These are phyloP conservation scores for Paramecium pentaurelia DNA, from an alignment of 73 alveolate genomes.

Conservation along the genomic window DNA sequence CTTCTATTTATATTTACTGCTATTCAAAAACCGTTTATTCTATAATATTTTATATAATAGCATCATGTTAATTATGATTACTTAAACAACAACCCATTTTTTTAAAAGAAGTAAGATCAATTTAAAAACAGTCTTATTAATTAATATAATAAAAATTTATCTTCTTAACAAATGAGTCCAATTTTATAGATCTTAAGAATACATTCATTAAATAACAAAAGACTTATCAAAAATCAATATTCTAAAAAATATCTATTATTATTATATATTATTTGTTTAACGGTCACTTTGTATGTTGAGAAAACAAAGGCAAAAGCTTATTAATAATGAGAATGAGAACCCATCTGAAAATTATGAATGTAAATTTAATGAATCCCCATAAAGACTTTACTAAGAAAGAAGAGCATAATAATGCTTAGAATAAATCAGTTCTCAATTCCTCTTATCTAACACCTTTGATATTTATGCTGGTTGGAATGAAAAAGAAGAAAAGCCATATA, in stretches of 20 bases:
- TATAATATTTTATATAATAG: not conserved
- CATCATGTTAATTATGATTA: conserved; percentile 19
- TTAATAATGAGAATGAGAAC: not conserved
- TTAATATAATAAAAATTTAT: not conserved
- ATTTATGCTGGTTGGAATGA: conserved; percentile 34
- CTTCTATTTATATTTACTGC: not conserved
- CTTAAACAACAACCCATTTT: conserved; percentile 10
- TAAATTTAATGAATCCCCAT: conserved; percentile 20
- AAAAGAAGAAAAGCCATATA: not conserved
- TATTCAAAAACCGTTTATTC: conserved; percentile 6
- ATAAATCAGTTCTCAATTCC: not conserved
- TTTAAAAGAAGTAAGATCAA: not conserved
- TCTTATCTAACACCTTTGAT: not conserved
- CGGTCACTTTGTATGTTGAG: conserved; percentile 22
- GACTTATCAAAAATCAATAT: not conserved
- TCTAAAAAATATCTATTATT: not conserved
- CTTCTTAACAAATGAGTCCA: not conserved
- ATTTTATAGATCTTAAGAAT: not conserved
- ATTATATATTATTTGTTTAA: not conserved
- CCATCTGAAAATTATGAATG: not conserved
- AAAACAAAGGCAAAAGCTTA: not conserved
- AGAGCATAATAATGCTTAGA: conserved; percentile 24
- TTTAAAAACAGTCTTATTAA: not conserved
- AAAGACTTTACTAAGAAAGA: not conserved
- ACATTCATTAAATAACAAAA: not conserved